phyloP scores from a whole-genome alignment of 306 rosid species.

The Malus orientalis region DNA sequence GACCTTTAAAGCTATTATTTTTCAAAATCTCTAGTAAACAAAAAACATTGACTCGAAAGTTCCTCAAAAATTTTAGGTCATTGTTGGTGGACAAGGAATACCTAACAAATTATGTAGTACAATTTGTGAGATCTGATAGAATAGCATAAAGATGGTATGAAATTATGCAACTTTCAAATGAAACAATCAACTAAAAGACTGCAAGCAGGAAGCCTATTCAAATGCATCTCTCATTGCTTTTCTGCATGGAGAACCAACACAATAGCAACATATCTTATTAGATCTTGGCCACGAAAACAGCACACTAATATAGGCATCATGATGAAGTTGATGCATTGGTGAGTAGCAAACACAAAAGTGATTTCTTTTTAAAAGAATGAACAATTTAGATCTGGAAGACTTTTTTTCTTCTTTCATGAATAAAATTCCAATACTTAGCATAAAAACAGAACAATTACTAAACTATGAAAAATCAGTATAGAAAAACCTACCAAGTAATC shows the following conservation, averaged over 20 bases:
- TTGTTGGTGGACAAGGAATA: not conserved
- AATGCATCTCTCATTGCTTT: not conserved
- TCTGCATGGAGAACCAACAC: not conserved
- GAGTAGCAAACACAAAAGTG: not conserved
- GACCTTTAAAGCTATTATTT: not conserved
- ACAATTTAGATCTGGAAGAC: too few relatives aligned
- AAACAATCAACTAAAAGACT: not conserved
- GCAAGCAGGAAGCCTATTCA: not conserved
- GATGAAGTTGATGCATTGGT: not conserved
- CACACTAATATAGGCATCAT: not conserved
- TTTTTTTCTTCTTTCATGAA: too few relatives aligned
- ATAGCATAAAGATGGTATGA: not conserved
- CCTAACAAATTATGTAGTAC: not conserved
- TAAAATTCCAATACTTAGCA: not conserved
- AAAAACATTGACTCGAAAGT: not conserved
- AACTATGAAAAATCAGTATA: not conserved
- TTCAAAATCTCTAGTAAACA: not conserved
- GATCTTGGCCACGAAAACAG: not conserved
- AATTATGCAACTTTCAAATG: not conserved
- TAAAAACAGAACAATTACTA: not conserved
- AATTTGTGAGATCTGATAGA: not conserved
- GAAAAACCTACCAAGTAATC: constrained; percentile 72
- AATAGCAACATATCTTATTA: not conserved
- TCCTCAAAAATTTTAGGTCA: not conserved
- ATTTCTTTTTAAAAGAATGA: too few relatives aligned